Evolutionary conservation across 768 basidiomycete genomes (phyloP).

Genomic region (Boletus pseudo-olivaceus): DNA sequence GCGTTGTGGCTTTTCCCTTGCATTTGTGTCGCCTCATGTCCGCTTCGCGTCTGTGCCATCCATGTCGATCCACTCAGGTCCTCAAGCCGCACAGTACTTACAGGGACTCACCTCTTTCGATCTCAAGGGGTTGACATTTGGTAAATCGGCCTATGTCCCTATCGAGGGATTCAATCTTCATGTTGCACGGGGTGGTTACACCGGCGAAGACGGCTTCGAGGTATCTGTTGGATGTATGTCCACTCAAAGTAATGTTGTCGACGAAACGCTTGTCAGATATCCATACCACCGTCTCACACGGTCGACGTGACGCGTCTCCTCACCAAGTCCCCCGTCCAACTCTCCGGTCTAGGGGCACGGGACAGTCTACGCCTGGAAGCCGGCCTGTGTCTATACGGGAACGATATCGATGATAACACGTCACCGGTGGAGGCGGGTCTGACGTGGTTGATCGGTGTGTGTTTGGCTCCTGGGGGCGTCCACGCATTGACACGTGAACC

Average conservation of each 20-base stretch:
- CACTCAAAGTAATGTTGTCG: background rate
- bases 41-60: background rate
- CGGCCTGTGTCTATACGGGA: slow-evolving; percentile 95
- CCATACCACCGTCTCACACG: slow-evolving; percentile 77
- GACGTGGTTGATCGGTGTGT: slow-evolving; percentile 87
- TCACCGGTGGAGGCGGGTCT: slow-evolving; percentile 90
- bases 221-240: slow-evolving; percentile 32
- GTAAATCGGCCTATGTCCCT: slow-evolving; percentile 75
- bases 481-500: too few relatives aligned
- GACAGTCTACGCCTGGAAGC: slow-evolving; percentile 95
- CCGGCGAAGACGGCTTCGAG: slow-evolving; percentile 99
- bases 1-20: slow-evolving; percentile 10
- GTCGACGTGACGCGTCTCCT: slow-evolving; percentile 65
- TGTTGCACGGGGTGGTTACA: slow-evolving; percentile 93
- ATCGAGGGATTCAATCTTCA: slow-evolving; percentile 64
- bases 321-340: slow-evolving; percentile 61
- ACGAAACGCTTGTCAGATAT: slow-evolving; percentile 55
- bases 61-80: slow-evolving; percentile 46
- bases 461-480: background rate
- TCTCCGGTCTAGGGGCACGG: slow-evolving; percentile 88
- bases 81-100: slow-evolving; percentile 74
- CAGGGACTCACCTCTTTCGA: slow-evolving; percentile 76
- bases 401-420: slow-evolving; percentile 85
- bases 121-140: slow-evolving; percentile 74
- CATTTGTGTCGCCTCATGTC: background rate